A percentile compares a stretch with the other conserved stretches of the same genome.
phyloP scores from a whole-genome alignment of 371 early-diverging fungal genomes.

The Mortierella sp. region DNA sequence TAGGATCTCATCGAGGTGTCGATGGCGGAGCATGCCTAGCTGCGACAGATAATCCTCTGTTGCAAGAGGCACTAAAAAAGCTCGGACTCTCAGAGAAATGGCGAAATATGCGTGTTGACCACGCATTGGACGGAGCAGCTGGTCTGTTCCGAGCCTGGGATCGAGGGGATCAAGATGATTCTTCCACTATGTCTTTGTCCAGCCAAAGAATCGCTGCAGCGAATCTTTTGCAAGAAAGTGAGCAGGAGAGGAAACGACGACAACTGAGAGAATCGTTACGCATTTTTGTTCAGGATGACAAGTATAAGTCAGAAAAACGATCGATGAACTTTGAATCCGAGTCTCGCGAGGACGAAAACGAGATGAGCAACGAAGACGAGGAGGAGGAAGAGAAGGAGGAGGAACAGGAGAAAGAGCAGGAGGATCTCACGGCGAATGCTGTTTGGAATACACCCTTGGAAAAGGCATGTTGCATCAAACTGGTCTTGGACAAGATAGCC shows the following conservation, averaged over 20 bases:
- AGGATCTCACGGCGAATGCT: constrained; percentile 15
- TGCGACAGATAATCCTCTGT: constrained; percentile 27
- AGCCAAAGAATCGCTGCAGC: not conserved
- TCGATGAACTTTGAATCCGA: not conserved
- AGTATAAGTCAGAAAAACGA: constrained; percentile 11
- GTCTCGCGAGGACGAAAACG: not conserved
- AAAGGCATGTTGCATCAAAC: constrained; percentile 46
- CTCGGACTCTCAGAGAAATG: constrained; percentile 43
- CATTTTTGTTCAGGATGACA: constrained; percentile 36
- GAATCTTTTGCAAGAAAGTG: constrained; percentile 22
- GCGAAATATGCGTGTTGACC: constrained; percentile 35
- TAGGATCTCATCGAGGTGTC: constrained; percentile 34
- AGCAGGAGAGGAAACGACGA: constrained; percentile 36
- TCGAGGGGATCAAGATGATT: constrained; percentile 13
- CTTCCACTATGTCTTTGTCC: not conserved
- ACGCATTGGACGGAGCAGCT: constrained; percentile 41
- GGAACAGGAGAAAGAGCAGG: constrained; percentile 2
- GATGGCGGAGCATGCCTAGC: constrained; percentile 38
- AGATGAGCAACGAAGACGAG: not conserved
- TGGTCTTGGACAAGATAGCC: constrained; percentile 37
- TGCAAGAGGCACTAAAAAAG: constrained; percentile 35
- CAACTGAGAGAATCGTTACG: constrained; percentile 44
- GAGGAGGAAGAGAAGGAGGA: constrained; percentile 4
- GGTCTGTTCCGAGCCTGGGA: constrained; percentile 50
- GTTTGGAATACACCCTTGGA: constrained; percentile 55